Evolutionary conservation across 1,139 yeast species (phyloP), one percentile per base, ranked within the genome.

Genomic region (Kodamaea ohmeri): DNA sequence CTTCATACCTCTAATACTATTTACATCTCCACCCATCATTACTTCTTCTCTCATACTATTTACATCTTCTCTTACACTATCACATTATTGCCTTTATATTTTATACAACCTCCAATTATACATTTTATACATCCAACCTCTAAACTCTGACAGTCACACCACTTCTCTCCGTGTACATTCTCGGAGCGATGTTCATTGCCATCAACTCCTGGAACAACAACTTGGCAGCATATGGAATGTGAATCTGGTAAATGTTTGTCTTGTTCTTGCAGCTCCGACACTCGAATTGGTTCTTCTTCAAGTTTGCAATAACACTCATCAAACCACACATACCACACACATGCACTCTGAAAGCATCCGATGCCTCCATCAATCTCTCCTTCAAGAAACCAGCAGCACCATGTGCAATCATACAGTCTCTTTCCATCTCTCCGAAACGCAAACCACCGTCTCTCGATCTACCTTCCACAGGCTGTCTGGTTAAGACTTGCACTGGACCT

Each of bases 401-500:
- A 63, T 92, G 97, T 4, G 98, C 98, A 74, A 92, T 92, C 96
- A 94, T 92, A 84, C 98, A 92, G 74, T 94, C 98, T 73, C 98
- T 88, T 68, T 92, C 99, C 99, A 92, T 92, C 70, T 92, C 99
- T 60, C 99, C 99, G 78, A 92, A 94, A 67, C 99, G 89, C 62
- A 92, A 74, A 52, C 99, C 99, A 79, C 99, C 99, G 67, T 92
- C 98, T 70, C 98, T 80, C 17, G 97, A 90, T 68, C 98, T 82
- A 81, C 99, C 99, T 67, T 94, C 99, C 42, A 92, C 97, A 6
- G 99, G 99, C 64, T 92, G 99, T 67, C 98, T 84, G 5, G 99
- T 92, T 63, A 92, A 74, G 40, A 92, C 95, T 72, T 92, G 98
- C 44, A 92, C 95, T 9, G 99, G 98, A 41, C 99, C 99, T 73